Percentiles rank a stretch among this genome's conserved stretches.
Conservation (phyloP, 2,329 filamentous ascomycete species). For the Beauveria medogensis region DNA sequence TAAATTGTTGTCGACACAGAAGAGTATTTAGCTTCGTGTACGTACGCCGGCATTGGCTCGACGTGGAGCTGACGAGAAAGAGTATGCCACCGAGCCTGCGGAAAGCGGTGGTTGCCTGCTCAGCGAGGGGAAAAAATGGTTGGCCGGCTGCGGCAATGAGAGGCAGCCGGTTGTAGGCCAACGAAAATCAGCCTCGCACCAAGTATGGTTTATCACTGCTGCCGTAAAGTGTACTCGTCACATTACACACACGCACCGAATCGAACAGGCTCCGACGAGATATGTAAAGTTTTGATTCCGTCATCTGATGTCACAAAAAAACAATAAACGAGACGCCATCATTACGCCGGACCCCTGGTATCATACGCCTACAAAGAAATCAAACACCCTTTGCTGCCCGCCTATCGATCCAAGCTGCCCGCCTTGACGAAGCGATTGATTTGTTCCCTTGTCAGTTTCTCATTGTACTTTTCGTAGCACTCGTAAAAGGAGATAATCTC, state of each 20-base stretch:
- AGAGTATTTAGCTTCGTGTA: neutral
- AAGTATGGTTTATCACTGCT: too few species aligned
- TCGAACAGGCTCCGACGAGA: neutral
- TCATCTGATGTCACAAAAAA: neutral
- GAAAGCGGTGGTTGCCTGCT: neutral
- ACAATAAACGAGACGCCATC: neutral
- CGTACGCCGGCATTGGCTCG: neutral
- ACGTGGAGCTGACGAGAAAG: neutral
- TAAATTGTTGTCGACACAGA: neutral
- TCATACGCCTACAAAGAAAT: constrained; percentile 4
- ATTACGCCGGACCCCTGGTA: constrained; percentile 4
- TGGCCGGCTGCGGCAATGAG: too few species aligned
- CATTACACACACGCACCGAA: too few species aligned
- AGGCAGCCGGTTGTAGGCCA: too few species aligned
- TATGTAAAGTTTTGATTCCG: neutral
- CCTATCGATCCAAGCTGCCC: constrained; percentile 44
- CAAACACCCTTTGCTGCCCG: neutral
- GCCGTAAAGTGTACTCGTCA: too few species aligned
- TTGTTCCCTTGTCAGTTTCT: constrained; percentile 50
- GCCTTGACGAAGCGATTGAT: constrained; percentile 54
- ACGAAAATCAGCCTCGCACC: too few species aligned
- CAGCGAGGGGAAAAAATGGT: neutral
- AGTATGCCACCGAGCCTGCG: neutral
- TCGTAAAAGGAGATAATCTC: constrained; percentile 89
- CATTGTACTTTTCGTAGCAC: constrained; percentile 52